These are phyloP conservation scores for Citrus hindsii DNA, from an alignment of 345 rosid species.

Conservation along the genomic window DNA sequence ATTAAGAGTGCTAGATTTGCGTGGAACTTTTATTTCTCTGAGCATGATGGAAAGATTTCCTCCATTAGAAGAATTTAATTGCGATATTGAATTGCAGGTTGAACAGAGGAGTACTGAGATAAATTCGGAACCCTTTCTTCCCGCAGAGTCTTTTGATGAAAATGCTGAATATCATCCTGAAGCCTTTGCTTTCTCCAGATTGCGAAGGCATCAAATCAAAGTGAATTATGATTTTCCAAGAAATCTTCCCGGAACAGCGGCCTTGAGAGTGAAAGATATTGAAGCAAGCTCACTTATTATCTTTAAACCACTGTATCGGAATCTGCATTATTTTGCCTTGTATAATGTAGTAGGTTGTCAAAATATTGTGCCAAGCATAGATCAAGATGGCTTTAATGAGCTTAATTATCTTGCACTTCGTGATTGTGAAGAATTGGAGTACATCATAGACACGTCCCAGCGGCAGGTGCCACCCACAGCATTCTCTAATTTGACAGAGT, in stretches of 20 bases:
- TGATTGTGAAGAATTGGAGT: not conserved
- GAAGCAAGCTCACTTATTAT: not conserved
- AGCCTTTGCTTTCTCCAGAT: not conserved
- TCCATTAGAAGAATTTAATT: conserved; percentile 1
- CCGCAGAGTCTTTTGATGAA: no score
- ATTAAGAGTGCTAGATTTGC: conserved; percentile 4
- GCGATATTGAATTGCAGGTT: not conserved
- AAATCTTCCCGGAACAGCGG: no score
- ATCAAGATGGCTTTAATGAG: not conserved
- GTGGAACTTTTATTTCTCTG: not conserved
- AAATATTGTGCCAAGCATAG: not conserved
- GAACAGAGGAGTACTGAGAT: not conserved
- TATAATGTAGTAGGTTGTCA: not conserved
- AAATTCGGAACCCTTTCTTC: not conserved
- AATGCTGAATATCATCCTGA: not conserved
- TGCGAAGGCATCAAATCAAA: not conserved
- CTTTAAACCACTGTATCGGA: not conserved
- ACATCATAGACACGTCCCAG: not conserved
- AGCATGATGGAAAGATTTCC: not conserved
- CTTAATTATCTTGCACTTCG: not conserved
- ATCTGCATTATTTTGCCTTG: not conserved
- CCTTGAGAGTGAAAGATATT: not conserved
- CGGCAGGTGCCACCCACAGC: not conserved
- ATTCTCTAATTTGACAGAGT: conserved; percentile 9
- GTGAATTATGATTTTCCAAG: not conserved